Conservation (phyloP, 768 basidiomycete species). For the Tephrocybe sp. region DNA sequence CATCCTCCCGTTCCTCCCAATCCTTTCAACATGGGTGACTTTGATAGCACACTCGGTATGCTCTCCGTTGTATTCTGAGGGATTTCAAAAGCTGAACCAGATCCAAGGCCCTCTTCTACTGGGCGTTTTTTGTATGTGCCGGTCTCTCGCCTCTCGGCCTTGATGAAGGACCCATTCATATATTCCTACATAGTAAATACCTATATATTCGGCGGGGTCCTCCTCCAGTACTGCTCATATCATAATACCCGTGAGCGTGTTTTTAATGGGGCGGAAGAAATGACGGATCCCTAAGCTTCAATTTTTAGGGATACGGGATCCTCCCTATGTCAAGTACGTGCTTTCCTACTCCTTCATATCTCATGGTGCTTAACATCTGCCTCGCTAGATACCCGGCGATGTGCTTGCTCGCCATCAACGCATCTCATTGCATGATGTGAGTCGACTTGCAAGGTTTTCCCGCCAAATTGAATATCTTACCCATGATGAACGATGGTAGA, state of each 20-base stretch:
- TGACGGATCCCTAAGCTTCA: background rate
- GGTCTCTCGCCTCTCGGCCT: too few relatives aligned
- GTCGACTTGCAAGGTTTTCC: background rate
- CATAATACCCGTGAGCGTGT: conserved; percentile 29
- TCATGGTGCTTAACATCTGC: background rate
- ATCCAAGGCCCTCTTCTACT: conserved; percentile 21
- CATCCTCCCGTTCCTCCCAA: background rate
- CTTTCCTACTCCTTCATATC: background rate
- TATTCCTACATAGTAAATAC: conserved; percentile 21
- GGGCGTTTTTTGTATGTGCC: conserved; percentile 21
- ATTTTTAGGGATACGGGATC: conserved; percentile 25
- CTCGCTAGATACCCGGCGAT: conserved; percentile 20
- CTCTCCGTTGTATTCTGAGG: background rate
- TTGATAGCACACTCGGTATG: conserved; percentile 11
- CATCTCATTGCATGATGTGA: conserved; percentile 26
- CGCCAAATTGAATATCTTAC: too few relatives aligned
- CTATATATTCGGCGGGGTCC: conserved; percentile 24
- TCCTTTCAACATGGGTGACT: conserved; percentile 8
- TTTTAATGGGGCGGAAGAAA: background rate
- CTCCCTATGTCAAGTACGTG: conserved; percentile 23
- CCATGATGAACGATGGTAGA: conserved; percentile 14
- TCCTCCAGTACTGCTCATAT: conserved; percentile 30
- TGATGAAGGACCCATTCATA: background rate
- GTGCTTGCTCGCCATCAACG: conserved; percentile 27
- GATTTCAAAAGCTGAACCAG: background rate